Evolutionary conservation across 257 asterid species (phyloP), one percentile per base, ranked within the genome.

Genomic region (Solanum appendiculatum): DNA sequence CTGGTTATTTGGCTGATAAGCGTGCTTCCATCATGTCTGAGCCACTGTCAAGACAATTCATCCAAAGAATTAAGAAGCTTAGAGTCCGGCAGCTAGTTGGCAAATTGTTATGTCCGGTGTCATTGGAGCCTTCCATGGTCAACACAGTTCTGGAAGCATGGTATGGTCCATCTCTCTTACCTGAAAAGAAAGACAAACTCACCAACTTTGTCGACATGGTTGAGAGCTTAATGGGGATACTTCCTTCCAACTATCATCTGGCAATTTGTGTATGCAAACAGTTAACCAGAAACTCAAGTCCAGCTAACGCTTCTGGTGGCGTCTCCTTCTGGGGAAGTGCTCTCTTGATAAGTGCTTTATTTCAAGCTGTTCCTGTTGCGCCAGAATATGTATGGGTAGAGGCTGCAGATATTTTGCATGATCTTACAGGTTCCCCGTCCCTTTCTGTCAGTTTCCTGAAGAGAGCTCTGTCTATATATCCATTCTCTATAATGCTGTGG

Each of bases 331-430:
- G 94, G 93, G 93, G 91, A 73, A 66, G 93, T 83, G 86, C 91
- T 36, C 91, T 91, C 21, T 64, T 92, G 87, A 89, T 88, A n/a
- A 91, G 84, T 82, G 89, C 93, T 39, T 87, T 91, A 20, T 90
- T 87, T 64, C 92, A 88, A 63, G 92, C 92, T 58, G 91, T 92
- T 85, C 94, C 94, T 0, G 46, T 92, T 37, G 94, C 94, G 23
- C 91, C 93, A 21, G 94, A 92, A 51, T 80, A 84, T 14, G 87
- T 75, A 29, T 92, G 94, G 93, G 90, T 88, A 68, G 93, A 91
- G 86, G 89, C 94, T 23, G 88, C 91, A 7, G 83, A 88, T 16
- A 64, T 91, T 36, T 87, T 92, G 84, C 68, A 69, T 48, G 56
- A 86, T 60, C 84, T 92, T 85, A 82, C 89, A 5, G 85, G 87